phyloP scores from a whole-genome alignment of 179 eudicot species.

The Drosera spatulata region DNA sequence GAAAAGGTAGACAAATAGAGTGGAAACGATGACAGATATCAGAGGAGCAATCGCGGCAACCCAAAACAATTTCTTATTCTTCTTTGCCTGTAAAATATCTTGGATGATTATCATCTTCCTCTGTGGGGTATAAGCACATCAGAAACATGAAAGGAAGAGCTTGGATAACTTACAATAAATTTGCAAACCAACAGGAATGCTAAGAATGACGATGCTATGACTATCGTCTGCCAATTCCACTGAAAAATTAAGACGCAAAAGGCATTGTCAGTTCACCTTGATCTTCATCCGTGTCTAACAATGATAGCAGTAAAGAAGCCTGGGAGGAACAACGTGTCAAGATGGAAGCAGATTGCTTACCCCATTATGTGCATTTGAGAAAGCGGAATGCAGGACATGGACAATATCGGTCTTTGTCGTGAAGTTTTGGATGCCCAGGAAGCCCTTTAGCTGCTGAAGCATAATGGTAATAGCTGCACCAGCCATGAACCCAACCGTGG shows the following conservation, averaged over 20 bases:
- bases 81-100: conserved; percentile 42
- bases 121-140: background rate
- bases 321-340: background rate
- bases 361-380: conserved; percentile 42
- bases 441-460: conserved; percentile 74
- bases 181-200: conserved; percentile 59
- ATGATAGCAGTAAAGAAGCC: conserved; percentile 1
- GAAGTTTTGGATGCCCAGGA: conserved; percentile 61
- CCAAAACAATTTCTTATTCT: conserved; percentile 62
- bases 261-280: background rate
- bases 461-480: conserved; percentile 82
- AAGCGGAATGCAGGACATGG: conserved; percentile 58
- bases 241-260: conserved; percentile 17
- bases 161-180: conserved; percentile 37
- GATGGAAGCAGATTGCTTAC: conserved; percentile 13
- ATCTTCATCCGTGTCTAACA: background rate
- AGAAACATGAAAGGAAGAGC: background rate
- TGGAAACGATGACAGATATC: conserved; percentile 55
- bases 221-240: conserved; percentile 75
- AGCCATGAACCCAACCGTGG: conserved; percentile 83
- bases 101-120: background rate
- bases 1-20: conserved; percentile 52
- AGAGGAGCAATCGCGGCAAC: conserved; percentile 75
- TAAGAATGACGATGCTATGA: conserved; percentile 61
- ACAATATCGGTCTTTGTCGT: conserved; percentile 66